phyloP scores from a whole-genome alignment of 768 basidiomycete genomes.

The Suillus weaverae region DNA sequence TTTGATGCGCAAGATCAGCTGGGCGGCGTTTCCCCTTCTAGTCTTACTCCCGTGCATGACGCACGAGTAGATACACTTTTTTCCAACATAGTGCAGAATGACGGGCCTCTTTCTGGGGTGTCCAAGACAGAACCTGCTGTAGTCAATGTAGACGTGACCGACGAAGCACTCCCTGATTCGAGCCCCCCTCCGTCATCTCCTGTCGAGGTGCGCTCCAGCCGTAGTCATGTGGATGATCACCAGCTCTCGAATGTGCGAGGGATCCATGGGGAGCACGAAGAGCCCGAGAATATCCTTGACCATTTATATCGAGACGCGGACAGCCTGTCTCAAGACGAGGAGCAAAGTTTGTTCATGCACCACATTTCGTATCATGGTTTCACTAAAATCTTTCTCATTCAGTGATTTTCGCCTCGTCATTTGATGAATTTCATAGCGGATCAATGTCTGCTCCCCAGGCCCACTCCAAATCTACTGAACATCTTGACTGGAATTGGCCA shows the following conservation, averaged over 20 bases:
- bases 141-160: constrained; percentile 1
- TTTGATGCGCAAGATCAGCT: constrained; percentile 9
- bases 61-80: constrained; percentile 3
- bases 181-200: constrained; percentile 12
- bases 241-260: constrained; percentile 1
- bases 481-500: constrained; percentile 38
- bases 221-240: not conserved
- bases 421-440: not conserved
- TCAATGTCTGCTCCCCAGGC: not conserved
- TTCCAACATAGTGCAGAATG: not conserved
- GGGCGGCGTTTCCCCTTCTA: constrained; percentile 23
- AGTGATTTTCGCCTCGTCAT: not conserved
- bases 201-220: not conserved
- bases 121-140: not conserved
- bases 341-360: constrained; percentile 1
- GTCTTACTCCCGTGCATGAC: constrained; percentile 22
- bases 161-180: constrained; percentile 9
- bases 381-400: not conserved
- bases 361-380: not conserved
- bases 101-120: too few relatives aligned
- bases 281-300: constrained; percentile 5
- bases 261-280: not conserved
- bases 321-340: constrained; percentile 1
- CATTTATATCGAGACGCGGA: constrained; percentile 10
- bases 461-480: constrained; percentile 13